Evolutionary conservation across 176 grass and related monocot species (phyloP), one percentile per base, ranked within the genome.

Genomic region (Coix lacrymajobi): DNA sequence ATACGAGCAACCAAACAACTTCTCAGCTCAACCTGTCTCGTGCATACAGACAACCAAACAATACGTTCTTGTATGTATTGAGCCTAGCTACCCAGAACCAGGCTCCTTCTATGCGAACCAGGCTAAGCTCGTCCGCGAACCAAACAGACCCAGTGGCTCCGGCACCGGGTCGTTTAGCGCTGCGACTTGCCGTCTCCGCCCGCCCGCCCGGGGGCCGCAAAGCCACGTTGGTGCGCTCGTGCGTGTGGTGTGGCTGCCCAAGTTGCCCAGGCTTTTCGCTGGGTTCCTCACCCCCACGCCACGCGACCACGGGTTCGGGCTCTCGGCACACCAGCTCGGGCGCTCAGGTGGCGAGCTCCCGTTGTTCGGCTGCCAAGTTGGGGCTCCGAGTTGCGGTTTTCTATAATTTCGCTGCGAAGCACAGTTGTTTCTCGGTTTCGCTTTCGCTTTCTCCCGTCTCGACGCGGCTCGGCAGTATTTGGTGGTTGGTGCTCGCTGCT

Each of bases 251-350:
- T n/a, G 20, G 51, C 58, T 11, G 61, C 62, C 6, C 65, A n/a
- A 31, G 58, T 66, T n/a, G 46, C n/a, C 64, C 73, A 6, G 34
- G 17, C 14, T 38, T 34, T 57, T 41, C 2, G 14, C 33, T 28
- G 2, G 45, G 31, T 69, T 69, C 41, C 75, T 56, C 66, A 20
- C 40, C 19, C 36, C 9, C 36, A 12, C 85, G 73, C 49, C 33
- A 28, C 28, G 52, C 56, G 56, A 60, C 71, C 77, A 22, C 43
- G 77, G 87, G 64, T 81, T 89, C 26, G 4, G n/a, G 58, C n/a
- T 58, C 57, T 12, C 57, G 7, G 65, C 63, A 29, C 48, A 28
- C 74, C 46, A 60, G 30, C 74, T 70, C 32, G 63, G 19, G 22
- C 25, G 57, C 39, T 12, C 54, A 39, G 51, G 77, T 63, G 87